Conservation (phyloP, 106 monocot species). For the Phalaenopsis equestris region DNA sequence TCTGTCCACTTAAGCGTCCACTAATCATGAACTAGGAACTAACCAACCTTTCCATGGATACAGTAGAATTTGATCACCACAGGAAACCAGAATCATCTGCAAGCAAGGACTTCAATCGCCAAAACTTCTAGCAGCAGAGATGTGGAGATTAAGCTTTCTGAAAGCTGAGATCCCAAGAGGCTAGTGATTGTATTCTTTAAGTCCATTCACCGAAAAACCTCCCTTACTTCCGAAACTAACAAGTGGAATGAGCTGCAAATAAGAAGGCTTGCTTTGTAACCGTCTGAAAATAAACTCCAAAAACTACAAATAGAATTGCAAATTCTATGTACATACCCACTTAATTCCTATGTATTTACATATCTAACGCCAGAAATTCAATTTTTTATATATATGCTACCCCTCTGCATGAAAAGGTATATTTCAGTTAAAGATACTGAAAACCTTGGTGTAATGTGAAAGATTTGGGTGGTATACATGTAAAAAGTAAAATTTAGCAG, state of each 20-base stretch:
- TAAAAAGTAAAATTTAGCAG: too few species aligned
- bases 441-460: too few species aligned
- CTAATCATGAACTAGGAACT: background rate
- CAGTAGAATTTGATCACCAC: slow-evolving; percentile 9
- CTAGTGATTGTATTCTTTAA: slow-evolving; percentile 3
- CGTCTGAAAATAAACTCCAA: background rate
- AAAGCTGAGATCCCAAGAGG: background rate
- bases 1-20: background rate
- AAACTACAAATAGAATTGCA: background rate
- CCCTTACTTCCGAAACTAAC: slow-evolving; percentile 4
- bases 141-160: background rate
- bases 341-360: too few species aligned
- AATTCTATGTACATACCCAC: too few species aligned
- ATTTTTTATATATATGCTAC: too few species aligned
- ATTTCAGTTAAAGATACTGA: too few species aligned
- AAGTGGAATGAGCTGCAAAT: slow-evolving; percentile 10
- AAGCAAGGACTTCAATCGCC: slow-evolving; percentile 1
- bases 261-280: background rate
- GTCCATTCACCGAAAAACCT: slow-evolving; percentile 19
- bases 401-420: too few species aligned
- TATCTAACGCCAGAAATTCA: too few species aligned
- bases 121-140: slow-evolving; percentile 1
- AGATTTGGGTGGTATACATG: too few species aligned
- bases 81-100: slow-evolving; percentile 24
- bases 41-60: slow-evolving; percentile 68